A percentile compares a stretch with the other conserved stretches of the same genome.
These are phyloP conservation scores for Rhododendron vialii DNA, from an alignment of 148 eudicot genomes.

Conservation along the genomic window DNA sequence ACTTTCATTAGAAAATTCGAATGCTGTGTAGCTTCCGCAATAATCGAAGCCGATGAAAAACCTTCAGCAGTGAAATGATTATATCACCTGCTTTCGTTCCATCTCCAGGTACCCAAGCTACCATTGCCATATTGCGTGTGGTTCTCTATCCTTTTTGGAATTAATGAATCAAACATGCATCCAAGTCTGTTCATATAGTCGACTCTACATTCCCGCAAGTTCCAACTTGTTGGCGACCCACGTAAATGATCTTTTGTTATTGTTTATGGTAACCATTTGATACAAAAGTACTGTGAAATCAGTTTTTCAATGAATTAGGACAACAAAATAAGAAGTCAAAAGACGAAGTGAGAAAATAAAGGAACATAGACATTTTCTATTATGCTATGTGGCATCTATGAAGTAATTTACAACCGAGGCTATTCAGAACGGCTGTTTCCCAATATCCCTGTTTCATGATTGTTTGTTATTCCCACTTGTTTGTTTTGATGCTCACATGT, in stretches of 20 bases:
- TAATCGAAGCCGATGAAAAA: neutral
- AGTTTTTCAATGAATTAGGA: neutral
- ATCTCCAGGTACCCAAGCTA: neutral
- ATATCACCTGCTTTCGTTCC: neutral
- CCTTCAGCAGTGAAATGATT: neutral
- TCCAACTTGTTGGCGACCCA: neutral
- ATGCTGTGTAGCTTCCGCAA: neutral
- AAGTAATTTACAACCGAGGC: neutral
- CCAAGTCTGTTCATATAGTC: neutral
- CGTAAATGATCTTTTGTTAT: neutral
- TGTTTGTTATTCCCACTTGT: neutral
- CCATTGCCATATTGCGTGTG: neutral
- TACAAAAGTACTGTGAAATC: neutral
- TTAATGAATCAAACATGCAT: neutral
- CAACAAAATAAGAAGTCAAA: neutral
- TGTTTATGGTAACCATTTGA: neutral
- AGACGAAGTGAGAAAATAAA: neutral
- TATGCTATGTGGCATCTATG: neutral
- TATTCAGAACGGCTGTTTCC: neutral
- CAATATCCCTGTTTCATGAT: neutral
- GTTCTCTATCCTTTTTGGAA: neutral
- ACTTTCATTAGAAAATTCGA: neutral
- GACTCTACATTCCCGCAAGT: neutral
- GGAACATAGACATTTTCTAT: neutral
- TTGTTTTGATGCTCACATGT: neutral